Evolutionary conservation across 352 stramenopile genomes (phyloP).

Genomic region (Globisporangium cylindrosporum): DNA sequence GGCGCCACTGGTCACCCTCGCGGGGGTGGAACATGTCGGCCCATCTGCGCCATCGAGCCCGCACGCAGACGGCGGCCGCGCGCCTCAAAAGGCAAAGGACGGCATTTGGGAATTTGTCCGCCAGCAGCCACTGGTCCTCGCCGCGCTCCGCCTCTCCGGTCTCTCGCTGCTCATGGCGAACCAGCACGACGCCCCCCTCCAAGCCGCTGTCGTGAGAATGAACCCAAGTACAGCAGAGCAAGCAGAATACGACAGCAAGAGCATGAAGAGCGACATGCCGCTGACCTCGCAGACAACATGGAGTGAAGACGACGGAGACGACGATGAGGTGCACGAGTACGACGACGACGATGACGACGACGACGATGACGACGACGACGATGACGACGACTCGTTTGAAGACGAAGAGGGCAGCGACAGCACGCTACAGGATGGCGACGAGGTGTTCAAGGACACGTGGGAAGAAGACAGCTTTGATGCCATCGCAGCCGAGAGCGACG

Average conservation of each 20-base stretch:
- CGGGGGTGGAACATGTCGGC: slow-evolving; percentile 12
- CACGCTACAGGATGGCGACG: background rate
- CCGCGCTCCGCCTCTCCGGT: slow-evolving; percentile 11
- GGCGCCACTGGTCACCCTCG: background rate
- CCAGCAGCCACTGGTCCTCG: slow-evolving; percentile 6
- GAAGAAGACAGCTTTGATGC: slow-evolving; percentile 3
- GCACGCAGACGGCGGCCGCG: background rate
- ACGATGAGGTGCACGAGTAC: background rate
- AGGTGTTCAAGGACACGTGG: slow-evolving; percentile 7
- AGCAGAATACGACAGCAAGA: slow-evolving; percentile 7
- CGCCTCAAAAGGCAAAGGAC: background rate
- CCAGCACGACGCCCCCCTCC: slow-evolving; percentile 20
- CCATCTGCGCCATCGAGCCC: background rate
- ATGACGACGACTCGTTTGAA: slow-evolving; percentile 5
- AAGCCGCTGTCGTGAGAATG: slow-evolving; percentile 9
- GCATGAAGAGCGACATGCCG: background rate
- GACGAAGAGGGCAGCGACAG: background rate
- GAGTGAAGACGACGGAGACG: slow-evolving; percentile 4
- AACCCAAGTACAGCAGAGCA: background rate
- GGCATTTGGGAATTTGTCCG: slow-evolving; percentile 10
- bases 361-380: slow-evolving; percentile 2
- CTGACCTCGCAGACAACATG: background rate
- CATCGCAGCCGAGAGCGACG: slow-evolving; percentile 12
- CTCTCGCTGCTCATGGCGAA: slow-evolving; percentile 23
- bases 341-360: slow-evolving; percentile 5